phyloP scores from a whole-genome alignment of 2,329 filamentous ascomycete species.

The Claviceps digitariae region DNA sequence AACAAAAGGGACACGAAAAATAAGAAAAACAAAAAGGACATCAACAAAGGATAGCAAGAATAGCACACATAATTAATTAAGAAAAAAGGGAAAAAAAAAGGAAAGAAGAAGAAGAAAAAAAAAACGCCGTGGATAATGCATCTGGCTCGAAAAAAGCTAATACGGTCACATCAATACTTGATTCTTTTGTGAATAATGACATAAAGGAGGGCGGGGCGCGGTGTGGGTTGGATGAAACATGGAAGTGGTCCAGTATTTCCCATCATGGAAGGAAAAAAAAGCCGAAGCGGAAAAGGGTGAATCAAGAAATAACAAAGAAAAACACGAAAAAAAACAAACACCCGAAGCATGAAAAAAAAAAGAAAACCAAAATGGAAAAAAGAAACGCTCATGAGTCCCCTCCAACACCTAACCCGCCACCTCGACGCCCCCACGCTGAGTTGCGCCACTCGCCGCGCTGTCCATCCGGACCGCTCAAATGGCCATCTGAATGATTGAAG shows the following conservation, averaged over 20 bases:
- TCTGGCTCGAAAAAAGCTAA: conserved; percentile 18
- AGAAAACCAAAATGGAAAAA: too few species aligned
- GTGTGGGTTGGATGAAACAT: background rate
- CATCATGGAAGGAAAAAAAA: background rate
- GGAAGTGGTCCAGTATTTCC: too few species aligned
- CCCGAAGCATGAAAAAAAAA: background rate
- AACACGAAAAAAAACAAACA: background rate
- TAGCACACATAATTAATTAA: too few species aligned
- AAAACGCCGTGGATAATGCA: conserved; percentile 17
- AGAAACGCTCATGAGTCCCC: conserved; percentile 20
- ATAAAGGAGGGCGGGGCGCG: background rate
- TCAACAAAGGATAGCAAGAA: too few species aligned
- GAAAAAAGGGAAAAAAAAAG: too few species aligned
- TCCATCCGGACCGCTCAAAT: conserved; percentile 24
- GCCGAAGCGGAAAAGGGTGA: background rate
- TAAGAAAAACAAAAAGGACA: background rate
- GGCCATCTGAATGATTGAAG: conserved; percentile 30
- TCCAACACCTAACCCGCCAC: conserved; percentile 36
- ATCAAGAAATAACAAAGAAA: background rate
- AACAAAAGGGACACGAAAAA: background rate
- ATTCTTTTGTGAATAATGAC: background rate
- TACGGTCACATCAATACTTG: conserved; percentile 12
- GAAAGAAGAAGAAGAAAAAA: background rate
- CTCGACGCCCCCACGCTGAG: conserved; percentile 39
- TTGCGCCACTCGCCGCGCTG: conserved; percentile 44